Percentiles rank a stretch among this genome's conserved stretches.
These are phyloP conservation scores for Stromatinia cepivora DNA, from an alignment of 2,329 filamentous ascomycete genomes.

Conservation along the genomic window DNA sequence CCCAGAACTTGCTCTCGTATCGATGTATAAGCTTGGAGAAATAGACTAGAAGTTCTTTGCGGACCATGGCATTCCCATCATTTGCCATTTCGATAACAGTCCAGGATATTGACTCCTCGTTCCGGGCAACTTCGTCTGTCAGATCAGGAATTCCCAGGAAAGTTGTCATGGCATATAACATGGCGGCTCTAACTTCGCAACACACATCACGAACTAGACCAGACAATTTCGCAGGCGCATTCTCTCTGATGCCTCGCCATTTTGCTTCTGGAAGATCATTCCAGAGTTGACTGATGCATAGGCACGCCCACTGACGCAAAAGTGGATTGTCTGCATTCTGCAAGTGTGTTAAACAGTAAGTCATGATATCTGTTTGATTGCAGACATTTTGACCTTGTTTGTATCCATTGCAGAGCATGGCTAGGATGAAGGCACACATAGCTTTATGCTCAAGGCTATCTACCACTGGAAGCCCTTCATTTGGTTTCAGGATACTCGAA, in stretches of 20 bases:
- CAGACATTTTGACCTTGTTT: conserved; percentile 89
- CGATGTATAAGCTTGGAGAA: conserved; percentile 87
- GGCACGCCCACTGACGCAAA: conserved; percentile 89
- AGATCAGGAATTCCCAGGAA: conserved; percentile 92
- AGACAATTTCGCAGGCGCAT: conserved; percentile 75
- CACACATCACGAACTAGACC: conserved; percentile 80
- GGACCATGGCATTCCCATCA: conserved; percentile 91
- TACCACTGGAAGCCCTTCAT: conserved; percentile 77
- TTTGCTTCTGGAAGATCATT: conserved; percentile 88
- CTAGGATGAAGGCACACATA: conserved; percentile 97
- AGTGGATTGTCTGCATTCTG: conserved; percentile 84
- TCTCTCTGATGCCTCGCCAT: conserved; percentile 89
- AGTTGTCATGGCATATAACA: conserved; percentile 89
- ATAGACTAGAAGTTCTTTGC: conserved; percentile 90
- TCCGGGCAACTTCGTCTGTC: conserved; percentile 84
- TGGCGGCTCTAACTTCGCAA: conserved; percentile 89
- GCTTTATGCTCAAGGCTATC: conserved; percentile 94
- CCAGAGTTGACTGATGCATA: conserved; percentile 96
- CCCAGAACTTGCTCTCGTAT: conserved; percentile 89
- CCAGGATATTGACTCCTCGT: conserved; percentile 88
- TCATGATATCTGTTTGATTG: conserved; percentile 85
- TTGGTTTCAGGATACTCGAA: conserved; percentile 84
- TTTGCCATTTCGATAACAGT: conserved; percentile 88
- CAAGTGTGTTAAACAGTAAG: conserved; percentile 80
- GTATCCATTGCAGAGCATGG: conserved; percentile 95